These are phyloP conservation scores for Rhizodiscina lignyota DNA, from an alignment of 495 filamentous ascomycete genomes.

Conservation along the genomic window DNA sequence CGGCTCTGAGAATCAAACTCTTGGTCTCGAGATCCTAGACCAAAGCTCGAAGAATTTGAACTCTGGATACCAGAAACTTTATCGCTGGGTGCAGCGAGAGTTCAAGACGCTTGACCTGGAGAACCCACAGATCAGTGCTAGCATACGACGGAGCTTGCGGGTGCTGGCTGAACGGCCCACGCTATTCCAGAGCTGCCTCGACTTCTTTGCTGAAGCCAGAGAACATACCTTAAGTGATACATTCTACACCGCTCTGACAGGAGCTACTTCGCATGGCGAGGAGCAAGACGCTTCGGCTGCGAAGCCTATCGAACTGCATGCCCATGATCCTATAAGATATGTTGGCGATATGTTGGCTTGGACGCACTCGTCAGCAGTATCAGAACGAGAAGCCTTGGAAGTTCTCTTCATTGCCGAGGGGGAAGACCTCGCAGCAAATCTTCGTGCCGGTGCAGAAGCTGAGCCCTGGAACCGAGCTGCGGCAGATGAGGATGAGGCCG, in stretches of 20 bases:
- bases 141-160: constrained; percentile 69
- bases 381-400: constrained; percentile 84
- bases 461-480: constrained; percentile 63
- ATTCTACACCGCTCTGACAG: constrained; percentile 82
- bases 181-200: constrained; percentile 83
- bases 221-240: constrained; percentile 77
- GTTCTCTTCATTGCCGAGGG: constrained; percentile 80
- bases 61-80: constrained; percentile 83
- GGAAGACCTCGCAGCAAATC: constrained; percentile 74
- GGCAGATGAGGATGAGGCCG: constrained; percentile 32
- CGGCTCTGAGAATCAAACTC: constrained; percentile 72
- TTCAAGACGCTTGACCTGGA: constrained; percentile 88
- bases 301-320: constrained; percentile 87
- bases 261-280: constrained; percentile 31
- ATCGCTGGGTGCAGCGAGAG: constrained; percentile 85
- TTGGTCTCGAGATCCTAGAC: constrained; percentile 83
- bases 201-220: constrained; percentile 83
- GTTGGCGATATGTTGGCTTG: constrained; percentile 97
- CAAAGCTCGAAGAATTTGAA: constrained; percentile 75
- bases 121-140: constrained; percentile 77
- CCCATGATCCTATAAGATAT: constrained; percentile 84
- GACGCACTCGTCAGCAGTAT: constrained; percentile 85
- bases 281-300: constrained; percentile 27
- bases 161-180: constrained; percentile 80
- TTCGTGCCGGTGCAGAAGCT: constrained; percentile 70